Base-by-base conservation (phyloP, 495 filamentous ascomycete species). In the Neurospora tetraspora region DNA sequence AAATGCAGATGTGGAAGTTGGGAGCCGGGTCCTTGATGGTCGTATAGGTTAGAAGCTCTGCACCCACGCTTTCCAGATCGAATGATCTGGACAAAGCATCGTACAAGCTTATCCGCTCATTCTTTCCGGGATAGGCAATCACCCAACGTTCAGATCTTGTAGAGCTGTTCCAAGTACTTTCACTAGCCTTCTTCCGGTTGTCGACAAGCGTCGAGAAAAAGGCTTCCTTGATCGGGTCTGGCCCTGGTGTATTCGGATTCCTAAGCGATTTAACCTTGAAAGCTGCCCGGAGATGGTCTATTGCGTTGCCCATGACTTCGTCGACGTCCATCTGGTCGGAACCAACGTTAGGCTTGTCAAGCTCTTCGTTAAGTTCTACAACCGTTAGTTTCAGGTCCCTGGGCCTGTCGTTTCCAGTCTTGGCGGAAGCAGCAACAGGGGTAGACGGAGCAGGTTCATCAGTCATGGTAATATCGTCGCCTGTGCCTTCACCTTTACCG, bases 221-320 rank as follows among this genome's bases (percentile, higher is more conserved):
- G 0, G 84, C 84, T 81, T 91, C 80, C 81, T 93, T 91, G 59
- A 98, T 88, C 65, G 86, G 84, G 79, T 98, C 96, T 8, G 43
- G 82, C 39, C 8, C 91, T 91, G 53, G 2, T 8, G 53, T 65
- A 18, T 16, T 36, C 23, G 53, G 27, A 36, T 65, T 65, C 27
- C 53, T 4, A 36, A 34, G 27, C 47, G 89, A 86, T 12, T 85
- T 79, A 42, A 93, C 86, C 74, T 88, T 90, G 77, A 97, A 94
- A 5, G 94, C 94, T 74, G 92, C 93, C 78, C 93, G 90, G n/a
- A 97, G 85, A 45, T 95, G 92, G 75, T 94, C 94, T 42, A 96
- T 87, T 31, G 96, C 90, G 78, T 96, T 94, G 45, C 93, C 93
- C 79, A 97, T 94, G 43, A 97, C 94, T 80, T 99, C 96, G 11